Conservation (phyloP, 495 filamentous ascomycete species). For the Hypoxylon trugodes region DNA sequence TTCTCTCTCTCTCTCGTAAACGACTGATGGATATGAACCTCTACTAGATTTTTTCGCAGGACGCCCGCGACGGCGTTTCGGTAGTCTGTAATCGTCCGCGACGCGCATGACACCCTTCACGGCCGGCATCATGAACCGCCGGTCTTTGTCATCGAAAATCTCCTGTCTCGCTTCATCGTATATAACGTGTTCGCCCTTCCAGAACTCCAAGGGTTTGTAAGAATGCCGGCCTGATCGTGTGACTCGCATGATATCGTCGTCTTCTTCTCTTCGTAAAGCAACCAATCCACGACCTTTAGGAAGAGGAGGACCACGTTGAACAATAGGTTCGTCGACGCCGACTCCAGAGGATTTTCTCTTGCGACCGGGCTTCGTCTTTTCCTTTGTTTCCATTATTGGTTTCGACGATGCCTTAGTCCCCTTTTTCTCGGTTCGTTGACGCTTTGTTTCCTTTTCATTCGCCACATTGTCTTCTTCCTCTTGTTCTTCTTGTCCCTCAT, state of each 20-base stretch:
- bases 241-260: slow-evolving; percentile 53
- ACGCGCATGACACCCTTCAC: slow-evolving; percentile 80
- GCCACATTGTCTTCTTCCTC: slow-evolving; percentile 26
- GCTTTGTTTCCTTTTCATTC: slow-evolving; percentile 39
- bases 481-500: slow-evolving; percentile 31
- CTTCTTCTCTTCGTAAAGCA: slow-evolving; percentile 73
- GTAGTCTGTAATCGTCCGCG: slow-evolving; percentile 58
- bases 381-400: slow-evolving; percentile 34
- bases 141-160: slow-evolving; percentile 48
- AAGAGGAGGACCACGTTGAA: slow-evolving; percentile 60
- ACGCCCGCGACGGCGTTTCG: slow-evolving; percentile 36
- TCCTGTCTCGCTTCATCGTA: slow-evolving; percentile 67
- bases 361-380: slow-evolving; percentile 46
- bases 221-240: slow-evolving; percentile 64
- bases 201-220: slow-evolving; percentile 82
- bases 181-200: slow-evolving; percentile 82
- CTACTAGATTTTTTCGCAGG: slow-evolving; percentile 34
- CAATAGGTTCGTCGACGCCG: slow-evolving; percentile 50
- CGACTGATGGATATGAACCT: slow-evolving; percentile 12
- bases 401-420: slow-evolving; percentile 31
- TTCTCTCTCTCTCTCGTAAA: slow-evolving; percentile 54
- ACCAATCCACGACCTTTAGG: slow-evolving; percentile 70
- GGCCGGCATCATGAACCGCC: slow-evolving; percentile 64
- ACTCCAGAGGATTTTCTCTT: slow-evolving; percentile 51
- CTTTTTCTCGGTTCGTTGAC: slow-evolving; percentile 30